Evolutionary conservation across 2,329 filamentous ascomycete genomes (phyloP).

Genomic region (Sporothrix pseudoabietina): DNA sequence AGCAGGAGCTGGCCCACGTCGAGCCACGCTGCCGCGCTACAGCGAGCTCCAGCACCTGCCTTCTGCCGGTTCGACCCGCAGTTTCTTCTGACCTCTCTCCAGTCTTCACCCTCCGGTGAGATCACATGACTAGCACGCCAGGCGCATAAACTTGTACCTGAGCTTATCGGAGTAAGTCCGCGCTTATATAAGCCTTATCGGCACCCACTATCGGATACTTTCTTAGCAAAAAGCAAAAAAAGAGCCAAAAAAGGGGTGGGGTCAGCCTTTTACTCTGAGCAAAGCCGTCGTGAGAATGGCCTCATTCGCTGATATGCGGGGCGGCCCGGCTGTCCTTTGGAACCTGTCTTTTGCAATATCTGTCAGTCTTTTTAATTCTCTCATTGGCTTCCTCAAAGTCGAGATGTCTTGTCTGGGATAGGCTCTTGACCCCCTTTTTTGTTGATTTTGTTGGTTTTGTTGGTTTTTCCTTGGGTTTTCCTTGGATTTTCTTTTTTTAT

Average conservation of each 20-base stretch:
- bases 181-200: conserved; percentile 12
- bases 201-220: conserved; percentile 3
- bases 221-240: background rate
- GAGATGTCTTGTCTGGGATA: background rate
- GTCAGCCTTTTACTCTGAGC: background rate
- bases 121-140: conserved; percentile 3
- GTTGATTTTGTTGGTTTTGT: too few relatives aligned
- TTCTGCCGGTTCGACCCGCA: conserved; percentile 2
- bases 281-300: conserved; percentile 22
- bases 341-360: background rate
- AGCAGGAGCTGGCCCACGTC: conserved; percentile 10
- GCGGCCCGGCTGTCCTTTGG: background rate
- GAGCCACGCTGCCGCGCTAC: background rate
- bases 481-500: conserved; percentile 9
- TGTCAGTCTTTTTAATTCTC: background rate
- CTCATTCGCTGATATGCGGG: conserved; percentile 23
- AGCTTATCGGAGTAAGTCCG: background rate
- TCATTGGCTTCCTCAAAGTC: background rate
- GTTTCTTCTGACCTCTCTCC: too few relatives aligned
- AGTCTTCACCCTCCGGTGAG: too few relatives aligned
- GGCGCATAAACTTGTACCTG: background rate
- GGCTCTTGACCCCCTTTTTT: background rate
- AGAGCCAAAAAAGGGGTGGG: conserved; percentile 6
- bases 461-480: too few relatives aligned
- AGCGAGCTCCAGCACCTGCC: background rate